A percentile compares a stretch with the other conserved stretches of the same genome.
Evolutionary conservation across 768 basidiomycete genomes (phyloP).

Genomic region (Lentinula sp.): DNA sequence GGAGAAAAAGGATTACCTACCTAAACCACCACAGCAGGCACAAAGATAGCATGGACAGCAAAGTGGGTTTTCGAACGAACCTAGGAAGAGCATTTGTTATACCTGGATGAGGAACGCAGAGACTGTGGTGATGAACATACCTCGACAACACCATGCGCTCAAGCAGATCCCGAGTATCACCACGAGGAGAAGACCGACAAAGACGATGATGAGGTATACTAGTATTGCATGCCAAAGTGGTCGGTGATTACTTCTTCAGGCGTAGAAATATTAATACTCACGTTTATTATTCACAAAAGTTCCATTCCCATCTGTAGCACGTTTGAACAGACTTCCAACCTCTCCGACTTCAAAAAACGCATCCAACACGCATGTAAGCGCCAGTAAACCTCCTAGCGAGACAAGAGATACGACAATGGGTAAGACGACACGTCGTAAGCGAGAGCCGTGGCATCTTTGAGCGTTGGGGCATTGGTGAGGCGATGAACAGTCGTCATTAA

Average conservation of each 20-base stretch:
- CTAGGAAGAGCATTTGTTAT: neutral
- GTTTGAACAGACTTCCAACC: neutral
- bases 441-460: conserved; percentile 3
- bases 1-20: conserved; percentile 23
- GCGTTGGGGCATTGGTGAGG: neutral
- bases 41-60: conserved; percentile 67
- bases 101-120: neutral
- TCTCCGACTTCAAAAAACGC: neutral
- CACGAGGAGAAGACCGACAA: conserved; percentile 56
- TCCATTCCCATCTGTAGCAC: neutral
- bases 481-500: neutral
- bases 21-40: conserved; percentile 66
- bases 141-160: conserved; percentile 61
- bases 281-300: conserved; percentile 3
- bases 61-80: conserved; percentile 23
- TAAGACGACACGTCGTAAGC: neutral
- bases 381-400: neutral
- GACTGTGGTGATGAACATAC: conserved; percentile 17
- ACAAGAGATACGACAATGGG: neutral
- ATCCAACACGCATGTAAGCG: neutral
- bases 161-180: conserved; percentile 50
- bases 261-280: neutral
- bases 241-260: neutral
- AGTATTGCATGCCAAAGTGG: neutral
- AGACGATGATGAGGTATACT: conserved; percentile 64